Base-by-base conservation (phyloP, 495 filamentous ascomycete genomes). In the Lepraria neglecta region DNA sequence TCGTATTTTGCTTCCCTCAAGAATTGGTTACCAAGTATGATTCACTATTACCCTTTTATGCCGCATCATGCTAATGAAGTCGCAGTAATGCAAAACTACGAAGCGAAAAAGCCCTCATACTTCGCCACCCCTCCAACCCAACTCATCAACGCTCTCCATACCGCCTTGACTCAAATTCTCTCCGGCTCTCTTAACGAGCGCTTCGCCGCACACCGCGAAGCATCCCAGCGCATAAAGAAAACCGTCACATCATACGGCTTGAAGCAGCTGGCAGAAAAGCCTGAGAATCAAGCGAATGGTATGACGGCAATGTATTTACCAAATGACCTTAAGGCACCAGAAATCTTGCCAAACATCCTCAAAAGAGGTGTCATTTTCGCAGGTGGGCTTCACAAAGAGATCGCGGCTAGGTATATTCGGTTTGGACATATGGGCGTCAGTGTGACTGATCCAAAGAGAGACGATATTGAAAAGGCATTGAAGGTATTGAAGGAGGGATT, bases 271-370 rank as follows among this genome's bases (percentile, higher is more conserved):
- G 91, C 94, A 30, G 67, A 83, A 40, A 88, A 88, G 68, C 87
- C 89, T 0, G 91, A 90, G 62, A 87, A 92, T 71, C 94, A 97
- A 78, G 91, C 94, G 31, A 92, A 95, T 69, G 90, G 88, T 69
- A 98, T 98, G 94, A 97, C 94, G 14, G 92, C 94, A 53, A 91
- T 97, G 63, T 97, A 92, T 73, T 81, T 98, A 53, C 94, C 94
- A 3, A 89, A 96, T 58, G 86, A 79, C 35, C 78, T 98, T 33
- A 81, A 85, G 63, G 84, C 86, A 14, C 78, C 90, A 5, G 89
- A 96, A 57, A 75, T 98, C 14, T 77, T 98, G 50, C 92, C 94
- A 5, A 91, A 85, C 64, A 77, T 98, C 59, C 71, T 92, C 61
- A 91, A 92, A 76, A 92, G 87, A 70, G 91, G 91, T 15, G 91